These are phyloP conservation scores for Trichophyton rubrum DNA, from an alignment of 2,329 filamentous ascomycete species.

Conservation along the genomic window DNA sequence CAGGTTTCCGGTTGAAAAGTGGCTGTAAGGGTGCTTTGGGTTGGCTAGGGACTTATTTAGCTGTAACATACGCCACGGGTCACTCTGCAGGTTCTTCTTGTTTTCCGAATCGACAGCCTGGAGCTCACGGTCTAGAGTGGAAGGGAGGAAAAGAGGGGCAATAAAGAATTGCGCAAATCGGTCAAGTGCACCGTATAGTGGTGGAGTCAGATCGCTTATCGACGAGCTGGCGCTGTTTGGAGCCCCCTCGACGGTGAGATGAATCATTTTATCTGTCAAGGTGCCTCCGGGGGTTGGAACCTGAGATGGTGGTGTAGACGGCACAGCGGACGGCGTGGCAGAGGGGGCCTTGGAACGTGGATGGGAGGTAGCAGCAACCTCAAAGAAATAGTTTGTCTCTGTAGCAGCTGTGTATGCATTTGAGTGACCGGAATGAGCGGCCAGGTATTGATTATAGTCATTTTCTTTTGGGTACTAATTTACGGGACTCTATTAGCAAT, in stretches of 20 bases:
- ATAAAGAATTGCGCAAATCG: slow-evolving; percentile 93
- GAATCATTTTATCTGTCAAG: slow-evolving; percentile 12
- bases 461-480: slow-evolving; percentile 84
- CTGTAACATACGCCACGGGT: slow-evolving; percentile 77
- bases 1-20: slow-evolving; percentile 84
- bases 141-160: slow-evolving; percentile 70
- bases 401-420: slow-evolving; percentile 92
- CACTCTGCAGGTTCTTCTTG: slow-evolving; percentile 92
- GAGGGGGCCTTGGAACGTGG: slow-evolving; percentile 6
- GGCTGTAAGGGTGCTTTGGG: slow-evolving; percentile 73
- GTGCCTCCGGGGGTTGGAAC: slow-evolving; percentile 7
- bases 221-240: slow-evolving; percentile 16
- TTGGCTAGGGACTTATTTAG: slow-evolving; percentile 81
- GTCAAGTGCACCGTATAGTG: slow-evolving; percentile 70
- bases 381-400: slow-evolving; percentile 97
- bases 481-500: not conserved
- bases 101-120: slow-evolving; percentile 89
- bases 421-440: slow-evolving; percentile 76
- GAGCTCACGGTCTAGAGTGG: slow-evolving; percentile 74
- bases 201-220: slow-evolving; percentile 31
- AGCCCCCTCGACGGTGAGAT: slow-evolving; percentile 6
- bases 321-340: slow-evolving; percentile 4
- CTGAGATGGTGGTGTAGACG: slow-evolving; percentile 3
- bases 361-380: slow-evolving; percentile 67
- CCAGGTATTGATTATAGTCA: slow-evolving; percentile 86